Base-by-base conservation (phyloP, 176 grass and related monocot genomes). In the Bolboschoenus planiculmis region DNA sequence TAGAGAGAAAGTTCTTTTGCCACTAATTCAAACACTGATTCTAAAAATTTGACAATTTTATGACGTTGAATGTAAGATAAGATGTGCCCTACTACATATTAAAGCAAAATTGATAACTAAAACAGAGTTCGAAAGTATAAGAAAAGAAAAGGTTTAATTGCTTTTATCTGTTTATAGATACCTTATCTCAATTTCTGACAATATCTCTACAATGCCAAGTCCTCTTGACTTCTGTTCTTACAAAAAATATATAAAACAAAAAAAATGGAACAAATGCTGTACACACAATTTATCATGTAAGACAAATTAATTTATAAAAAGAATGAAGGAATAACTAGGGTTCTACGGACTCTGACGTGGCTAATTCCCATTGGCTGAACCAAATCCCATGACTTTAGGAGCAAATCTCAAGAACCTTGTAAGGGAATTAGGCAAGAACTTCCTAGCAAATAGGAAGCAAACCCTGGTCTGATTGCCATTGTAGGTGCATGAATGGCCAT, bases 371-470 rank as follows among this genome's bases (percentile, higher is more conserved):
- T 81, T 31, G 56, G 36, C 58, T 64, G 40, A 87, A 24, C 89
- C 91, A 48, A 94, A 91, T 42, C 90, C 83, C 92, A 94, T 89
- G 14, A 91, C 85, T 82, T 86, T 84, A 10, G 89, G 90, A 14
- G 92, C 90, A 79, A 94, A 94, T 75, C 80, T 88, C 68, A 94
- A 18, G 74, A 94, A 94, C 13, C 90, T 64, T 13, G 83, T 86
- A 23, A 95, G 88, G 21, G 93, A 86, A 60, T 88, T 95, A 9
- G 93, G 90, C 21, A 83, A 34, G 40, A 95, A 95, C 81, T 95
- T 95, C 82, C 93, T 87, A 0, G 93, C 93, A 30, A 95, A 95
- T 3, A 95, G 57, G 78, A 95, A 92, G 84, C 90, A 95, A 2
- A 92, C 33, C 5, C 23, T 88, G 26, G 86, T 95, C 0, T 79